These are phyloP conservation scores for Cutaneotrichosporon sp. DNA, from an alignment of 1,284 basidiomycete species.

Conservation along the genomic window DNA sequence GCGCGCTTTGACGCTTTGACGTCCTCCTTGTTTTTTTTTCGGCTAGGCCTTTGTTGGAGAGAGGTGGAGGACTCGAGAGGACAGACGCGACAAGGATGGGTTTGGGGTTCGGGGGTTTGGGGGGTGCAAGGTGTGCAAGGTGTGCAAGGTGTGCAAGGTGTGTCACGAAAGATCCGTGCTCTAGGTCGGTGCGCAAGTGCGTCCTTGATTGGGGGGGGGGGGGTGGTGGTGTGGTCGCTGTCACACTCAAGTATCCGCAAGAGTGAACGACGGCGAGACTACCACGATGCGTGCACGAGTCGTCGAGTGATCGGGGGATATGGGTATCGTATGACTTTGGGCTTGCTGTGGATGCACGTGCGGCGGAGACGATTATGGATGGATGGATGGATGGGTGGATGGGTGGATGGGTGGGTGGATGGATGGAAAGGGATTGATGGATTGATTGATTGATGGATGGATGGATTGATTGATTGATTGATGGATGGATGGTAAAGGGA, in stretches of 20 bases:
- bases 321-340: background rate
- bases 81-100: too few relatives aligned
- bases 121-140: background rate
- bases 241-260: too few relatives aligned
- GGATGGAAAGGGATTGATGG: background rate
- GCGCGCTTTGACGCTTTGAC: too few relatives aligned
- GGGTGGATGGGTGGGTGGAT: conserved; percentile 5
- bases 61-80: too few relatives aligned
- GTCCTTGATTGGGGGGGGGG: too few relatives aligned
- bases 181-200: too few relatives aligned
- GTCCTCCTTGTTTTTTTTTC: too few relatives aligned
- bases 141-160: too few relatives aligned
- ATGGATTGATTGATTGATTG: background rate
- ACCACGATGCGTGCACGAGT: background rate
- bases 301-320: background rate
- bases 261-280: too few relatives aligned
- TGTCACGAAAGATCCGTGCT: background rate
- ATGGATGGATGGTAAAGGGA: background rate
- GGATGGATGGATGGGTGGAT: conserved; percentile 11
- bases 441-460: background rate
- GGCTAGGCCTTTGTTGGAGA: too few relatives aligned
- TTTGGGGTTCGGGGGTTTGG: background rate
- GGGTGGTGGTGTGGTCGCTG: too few relatives aligned
- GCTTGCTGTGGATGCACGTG: conserved; percentile 6
- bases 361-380: conserved; percentile 4